Conservation (phyloP, 2,329 filamentous ascomycete genomes). For the Cordyceps cateniannulata region DNA sequence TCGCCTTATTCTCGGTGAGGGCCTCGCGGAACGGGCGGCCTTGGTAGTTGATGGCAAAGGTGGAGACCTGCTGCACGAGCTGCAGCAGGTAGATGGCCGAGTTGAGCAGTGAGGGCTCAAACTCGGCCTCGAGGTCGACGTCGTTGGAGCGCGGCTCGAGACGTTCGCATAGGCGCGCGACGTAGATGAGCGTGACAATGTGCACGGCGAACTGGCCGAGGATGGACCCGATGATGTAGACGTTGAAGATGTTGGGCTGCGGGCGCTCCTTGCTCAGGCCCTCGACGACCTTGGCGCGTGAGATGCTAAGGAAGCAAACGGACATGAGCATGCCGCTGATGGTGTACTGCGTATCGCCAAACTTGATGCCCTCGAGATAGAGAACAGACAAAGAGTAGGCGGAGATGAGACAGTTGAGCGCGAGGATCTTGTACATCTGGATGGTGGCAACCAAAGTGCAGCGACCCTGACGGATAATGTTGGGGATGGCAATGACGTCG, state of each 20-base stretch:
- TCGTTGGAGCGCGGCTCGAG: conserved; percentile 63
- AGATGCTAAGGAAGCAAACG: conserved; percentile 97
- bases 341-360: conserved; percentile 95
- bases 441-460: conserved; percentile 98
- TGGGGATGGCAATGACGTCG: conserved; percentile 94
- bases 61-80: conserved; percentile 97
- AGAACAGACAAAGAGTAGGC: conserved; percentile 95
- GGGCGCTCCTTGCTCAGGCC: conserved; percentile 93
- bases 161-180: conserved; percentile 79
- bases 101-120: conserved; percentile 88
- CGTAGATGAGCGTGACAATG: conserved; percentile 88
- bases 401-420: conserved; percentile 94
- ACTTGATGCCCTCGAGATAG: conserved; percentile 98
- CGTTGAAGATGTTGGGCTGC: conserved; percentile 98
- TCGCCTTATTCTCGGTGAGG: conserved; percentile 90
- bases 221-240: conserved; percentile 97
- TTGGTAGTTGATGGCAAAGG: conserved; percentile 99
- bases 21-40: conserved; percentile 95
- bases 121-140: conserved; percentile 91
- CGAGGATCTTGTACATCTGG: conserved; percentile 99
- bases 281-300: conserved; percentile 93
- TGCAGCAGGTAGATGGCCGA: conserved; percentile 95
- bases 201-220: conserved; percentile 96
- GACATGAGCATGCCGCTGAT: conserved; percentile 99
- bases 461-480: conserved; percentile 95